Evolutionary conservation across 2,329 filamentous ascomycete genomes (phyloP), one percentile per base, ranked within the genome.

Genomic region (Aspergillus carbonarius): DNA sequence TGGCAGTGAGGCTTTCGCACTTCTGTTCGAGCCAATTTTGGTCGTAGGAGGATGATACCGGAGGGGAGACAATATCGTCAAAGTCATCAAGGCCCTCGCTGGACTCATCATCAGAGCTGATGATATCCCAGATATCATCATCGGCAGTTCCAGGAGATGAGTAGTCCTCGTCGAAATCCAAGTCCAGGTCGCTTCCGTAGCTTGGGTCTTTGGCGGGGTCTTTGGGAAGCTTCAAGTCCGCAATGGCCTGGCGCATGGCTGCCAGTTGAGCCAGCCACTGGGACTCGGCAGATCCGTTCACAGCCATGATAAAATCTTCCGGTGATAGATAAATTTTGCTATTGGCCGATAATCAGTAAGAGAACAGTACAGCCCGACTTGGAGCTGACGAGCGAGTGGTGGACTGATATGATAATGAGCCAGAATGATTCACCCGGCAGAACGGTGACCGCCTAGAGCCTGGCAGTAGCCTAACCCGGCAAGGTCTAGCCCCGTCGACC

Each of bases 261-360:
- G 86, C 84, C 67, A 96, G 85, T 73, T 97, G 92, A 59, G 87
- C 84, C 64, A 93, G 87, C 95, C 95, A 98, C 84, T 90, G 83
- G 46, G 81, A 79, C 71, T 88, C 65, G 18, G 48, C 50, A 20
- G 62, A 61, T 12, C 37, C 63, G n/a, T 60, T 57, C 42, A 51
- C 60, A 25, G 60, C 58, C 63, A 65, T 65, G 15, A 47, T 59
- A 35, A 73, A 8, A 0, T 5, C 4, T 32, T 17, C 18, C 15
- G 17, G 34, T 12, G 7, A 25, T 9, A n/a, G 9, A 7, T 10
- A 23, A 7, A 8, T n/a, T 7, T 23, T 18, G 9, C 20, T n/a
- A 4, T 53, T 18, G 12, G 17, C 32, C 23, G 27, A 25, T 3
- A 17, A 27, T 30, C n/a, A 12, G n/a, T n/a, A 13, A 23, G 17